Conservation (phyloP, 352 stramenopile species). For the Pythium dissimile region DNA sequence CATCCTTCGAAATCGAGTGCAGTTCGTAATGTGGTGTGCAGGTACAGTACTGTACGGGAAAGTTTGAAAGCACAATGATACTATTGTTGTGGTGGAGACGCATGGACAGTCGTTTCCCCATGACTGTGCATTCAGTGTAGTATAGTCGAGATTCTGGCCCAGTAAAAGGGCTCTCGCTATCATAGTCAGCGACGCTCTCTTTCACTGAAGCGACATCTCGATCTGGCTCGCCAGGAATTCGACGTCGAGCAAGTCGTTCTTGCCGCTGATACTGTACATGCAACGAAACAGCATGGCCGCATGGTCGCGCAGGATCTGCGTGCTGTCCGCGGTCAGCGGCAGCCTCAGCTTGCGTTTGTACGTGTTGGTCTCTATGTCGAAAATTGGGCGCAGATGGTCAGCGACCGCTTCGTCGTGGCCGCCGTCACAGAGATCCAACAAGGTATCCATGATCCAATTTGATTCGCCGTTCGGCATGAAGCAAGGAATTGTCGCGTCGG, state of each 20-base stretch:
- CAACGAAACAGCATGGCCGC: slow-evolving; percentile 25
- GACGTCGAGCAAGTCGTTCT: slow-evolving; percentile 5
- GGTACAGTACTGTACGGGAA: too few species aligned
- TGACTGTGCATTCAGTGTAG: too few species aligned
- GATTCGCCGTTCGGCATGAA: background rate
- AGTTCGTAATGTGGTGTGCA: too few species aligned
- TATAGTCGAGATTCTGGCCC: too few species aligned
- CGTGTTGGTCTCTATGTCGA: background rate
- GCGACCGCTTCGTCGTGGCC: background rate
- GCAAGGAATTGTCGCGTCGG: background rate
- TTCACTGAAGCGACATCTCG: background rate
- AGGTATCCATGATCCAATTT: background rate
- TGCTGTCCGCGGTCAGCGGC: slow-evolving; percentile 13
- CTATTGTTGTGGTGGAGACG: too few species aligned
- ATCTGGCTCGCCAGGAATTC: background rate
- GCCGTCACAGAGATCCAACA: background rate
- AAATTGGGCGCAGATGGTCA: too few species aligned
- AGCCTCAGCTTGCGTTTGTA: slow-evolving; percentile 1
- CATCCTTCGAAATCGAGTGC: too few species aligned
- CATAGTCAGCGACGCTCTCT: too few species aligned
- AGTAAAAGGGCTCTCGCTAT: too few species aligned
- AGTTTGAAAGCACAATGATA: too few species aligned
- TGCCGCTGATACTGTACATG: slow-evolving; percentile 26
- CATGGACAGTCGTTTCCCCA: too few species aligned
- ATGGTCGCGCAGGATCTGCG: slow-evolving; percentile 25